Conservation (phyloP, 1,139 yeast species). For the Nakaseomyces nivariensis region DNA sequence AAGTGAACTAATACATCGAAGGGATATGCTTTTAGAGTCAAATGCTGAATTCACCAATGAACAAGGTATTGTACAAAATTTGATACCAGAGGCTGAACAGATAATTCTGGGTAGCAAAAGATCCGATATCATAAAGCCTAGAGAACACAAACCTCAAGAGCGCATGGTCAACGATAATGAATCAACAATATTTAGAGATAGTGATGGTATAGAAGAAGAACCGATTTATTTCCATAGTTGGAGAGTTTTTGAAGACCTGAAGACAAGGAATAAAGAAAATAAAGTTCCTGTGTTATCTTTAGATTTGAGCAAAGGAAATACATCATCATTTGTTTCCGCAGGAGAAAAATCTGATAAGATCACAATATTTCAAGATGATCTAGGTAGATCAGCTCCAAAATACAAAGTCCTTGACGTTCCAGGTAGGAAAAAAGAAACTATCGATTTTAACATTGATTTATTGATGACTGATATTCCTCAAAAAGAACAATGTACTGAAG, state of each 20-base stretch:
- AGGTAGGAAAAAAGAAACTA: slow-evolving; percentile 56
- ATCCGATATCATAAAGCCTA: background rate
- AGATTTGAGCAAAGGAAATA: slow-evolving; percentile 25
- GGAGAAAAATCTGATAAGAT: slow-evolving; percentile 26
- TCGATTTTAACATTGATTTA: slow-evolving; percentile 52
- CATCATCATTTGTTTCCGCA: background rate
- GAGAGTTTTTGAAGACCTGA: slow-evolving; percentile 44
- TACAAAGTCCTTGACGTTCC: slow-evolving; percentile 42
- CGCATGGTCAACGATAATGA: too few relatives aligned
- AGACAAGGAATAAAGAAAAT: slow-evolving; percentile 57
- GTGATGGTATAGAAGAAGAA: background rate
- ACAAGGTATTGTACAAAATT: slow-evolving; percentile 36
- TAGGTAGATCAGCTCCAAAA: slow-evolving; percentile 28
- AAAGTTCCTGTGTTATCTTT: slow-evolving; percentile 48
- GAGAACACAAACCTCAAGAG: background rate
- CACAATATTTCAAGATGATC: slow-evolving; percentile 37
- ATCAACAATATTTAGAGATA: background rate
- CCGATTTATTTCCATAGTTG: slow-evolving; percentile 23
- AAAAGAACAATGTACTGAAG: slow-evolving; percentile 53
- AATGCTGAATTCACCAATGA: too few relatives aligned
- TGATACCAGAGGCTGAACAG: slow-evolving; percentile 8
- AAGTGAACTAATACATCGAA: slow-evolving; percentile 40
- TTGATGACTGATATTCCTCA: slow-evolving; percentile 38
- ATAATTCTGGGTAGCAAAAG: background rate
- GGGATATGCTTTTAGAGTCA: background rate